Conservation (phyloP, 805 yeast species). For the Candida oleophila region DNA sequence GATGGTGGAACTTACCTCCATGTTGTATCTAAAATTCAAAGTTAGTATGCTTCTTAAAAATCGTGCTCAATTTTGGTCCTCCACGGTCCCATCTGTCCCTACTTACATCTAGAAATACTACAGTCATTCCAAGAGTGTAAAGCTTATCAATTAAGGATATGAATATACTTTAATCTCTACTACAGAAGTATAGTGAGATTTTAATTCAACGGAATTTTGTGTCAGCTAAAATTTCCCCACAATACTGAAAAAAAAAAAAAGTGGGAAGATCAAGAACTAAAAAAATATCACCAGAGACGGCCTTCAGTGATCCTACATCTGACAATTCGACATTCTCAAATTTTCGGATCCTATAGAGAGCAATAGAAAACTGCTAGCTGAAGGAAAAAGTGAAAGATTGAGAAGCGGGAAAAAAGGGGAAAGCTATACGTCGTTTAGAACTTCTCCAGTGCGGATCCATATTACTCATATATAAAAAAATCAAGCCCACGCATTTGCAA, state of each 20-base stretch:
- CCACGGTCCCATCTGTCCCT: conserved; percentile 10
- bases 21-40: conserved; percentile 15
- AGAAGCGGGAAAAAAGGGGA: background rate
- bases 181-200: background rate
- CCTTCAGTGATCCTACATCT: too few species aligned
- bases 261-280: background rate
- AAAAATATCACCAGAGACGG: too few species aligned
- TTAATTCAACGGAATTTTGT: background rate
- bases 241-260: too few species aligned
- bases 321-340: too few species aligned
- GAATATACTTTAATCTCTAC: too few species aligned
- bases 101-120: conserved; percentile 44
- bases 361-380: too few species aligned
- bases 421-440: background rate
- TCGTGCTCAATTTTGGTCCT: background rate
- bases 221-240: background rate
- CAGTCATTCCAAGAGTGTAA: conserved; percentile 3
- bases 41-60: conserved; percentile 1
- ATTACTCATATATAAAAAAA: too few species aligned
- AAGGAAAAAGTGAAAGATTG: background rate
- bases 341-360: too few species aligned
- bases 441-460: background rate
- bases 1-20: conserved; percentile 1
- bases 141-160: too few species aligned
- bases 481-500: too few species aligned